Base-by-base conservation (phyloP, 495 filamentous ascomycete genomes). In the Penicillium paradoxum region DNA sequence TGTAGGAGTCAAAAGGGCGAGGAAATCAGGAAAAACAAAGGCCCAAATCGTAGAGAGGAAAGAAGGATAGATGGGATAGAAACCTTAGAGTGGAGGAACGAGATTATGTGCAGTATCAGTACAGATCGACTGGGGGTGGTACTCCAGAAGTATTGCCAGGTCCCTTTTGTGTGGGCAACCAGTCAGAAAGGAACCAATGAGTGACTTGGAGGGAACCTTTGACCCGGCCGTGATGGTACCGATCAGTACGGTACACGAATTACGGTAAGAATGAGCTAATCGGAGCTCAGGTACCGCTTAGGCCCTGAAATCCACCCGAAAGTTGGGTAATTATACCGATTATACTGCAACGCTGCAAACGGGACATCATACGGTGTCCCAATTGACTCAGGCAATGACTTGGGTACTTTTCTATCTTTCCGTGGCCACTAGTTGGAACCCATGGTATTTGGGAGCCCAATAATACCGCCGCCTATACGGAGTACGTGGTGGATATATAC, bases 61-160 rank as follows among this genome's bases (percentile, higher is more conserved):
- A 47, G 57, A 54, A 58, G 54, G 51, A 53, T 59, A 53, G 67
- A 62, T 48, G 49, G 51, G 55, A 46, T 48, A 58, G 36, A 45
- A 41, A 37, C 48, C 44, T 59, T 59, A 58, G 52, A 61, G 55
- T 54, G 56, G 60, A 64, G 47, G 41, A 62, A 55, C 36, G 56
- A 57, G 55, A 65, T 60, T 64, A 62, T 53, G 57, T 56, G 55
- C 55, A 59, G 62, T 44, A 63, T 51, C 55, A 59, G 62, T 44
- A 63, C 53, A 59, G 62, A 60, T 50, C 36, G 30, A 45, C 22
- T 45, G 37, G 30, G n/a, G 42, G 18, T 33, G 25, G 49, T 45
- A 51, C 37, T 46, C 46, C 34, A 49, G 45, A 49, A 55, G 58
- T 61, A 64, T 36, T 43, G 29, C 24, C n/a, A 48, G 24, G 58